Base-by-base conservation (phyloP, 345 rosid genomes). In the Citrus sp. region DNA sequence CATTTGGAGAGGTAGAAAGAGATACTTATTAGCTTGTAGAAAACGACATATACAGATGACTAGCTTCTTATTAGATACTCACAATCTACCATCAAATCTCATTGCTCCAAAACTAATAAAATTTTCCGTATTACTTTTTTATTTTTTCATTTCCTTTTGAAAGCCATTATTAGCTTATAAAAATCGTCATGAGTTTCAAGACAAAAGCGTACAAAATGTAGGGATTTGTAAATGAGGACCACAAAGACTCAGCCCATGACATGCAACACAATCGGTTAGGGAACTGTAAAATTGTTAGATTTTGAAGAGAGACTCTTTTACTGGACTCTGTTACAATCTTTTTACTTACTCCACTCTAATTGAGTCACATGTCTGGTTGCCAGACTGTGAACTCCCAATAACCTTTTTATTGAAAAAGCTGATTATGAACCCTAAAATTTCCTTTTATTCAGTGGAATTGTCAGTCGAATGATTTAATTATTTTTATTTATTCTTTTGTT, bases 41-140 rank as follows among this genome's bases (percentile, higher is more conserved):
- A 76, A 76, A 51, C 71, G 78, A 66, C 70, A 3, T 35, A 9
- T 22, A 32, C n/a, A 38, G 25, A 27, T 74, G 68, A 30, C 34
- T 30, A 30, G 3, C 9, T 74, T 32, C 4, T 5, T n/a, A 34
- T 24, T 37, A 55, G 73, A 77, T 55, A 56, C 66, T 14, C 37
- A 28, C 25, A 76, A 77, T 77, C 79, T 67, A 77, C 56, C 37
- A 19, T 56, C 27, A 66, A 76, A 66, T 35, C 79, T 66, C 4
- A 49, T 4, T 46, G 60, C 58, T 0, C 34, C 13, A 7, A 51
- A n/a, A 28, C 6, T 64, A 18, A 14, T 1, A 49, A 49, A 30
- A 67, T 13, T 34, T 28, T 54, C 35, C 24, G 55, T 34, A 25
- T 66, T 8, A 6, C 14, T 25, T 42, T 46, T 10, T 38, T 37